Base-by-base conservation (phyloP, 495 filamentous ascomycete genomes). In the Lasiosphaeria ovina region DNA sequence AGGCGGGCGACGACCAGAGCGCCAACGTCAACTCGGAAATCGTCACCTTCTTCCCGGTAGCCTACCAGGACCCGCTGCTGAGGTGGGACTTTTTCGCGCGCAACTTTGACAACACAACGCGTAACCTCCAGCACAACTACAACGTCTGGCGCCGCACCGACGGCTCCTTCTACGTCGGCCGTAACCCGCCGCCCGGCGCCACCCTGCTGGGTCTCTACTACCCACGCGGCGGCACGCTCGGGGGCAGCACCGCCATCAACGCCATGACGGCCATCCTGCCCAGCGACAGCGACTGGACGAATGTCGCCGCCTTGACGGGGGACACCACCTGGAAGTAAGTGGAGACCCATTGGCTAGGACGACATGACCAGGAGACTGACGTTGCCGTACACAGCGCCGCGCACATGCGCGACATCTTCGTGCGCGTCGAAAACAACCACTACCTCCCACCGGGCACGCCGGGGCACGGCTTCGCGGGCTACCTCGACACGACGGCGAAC, bases 1-100 rank as follows among this genome's bases (percentile, higher is more conserved):
- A 89, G 65, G 83, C 86, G 0, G 86, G 86, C n/a, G 77, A 81
- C 60, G 84, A 89, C 64, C 76, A 84, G 51, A 81, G 79, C 31
- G 64, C 74, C 55, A 74, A 77, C 49, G 69, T 69, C 51, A 71
- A 72, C 45, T 69, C 69, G 42, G 65, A 65, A 12, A 67, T 73
- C 54, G 67, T 70, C 55, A 47, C 31, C 35, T 72, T 73, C 53
- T 78, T 75, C 56, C 67, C 67, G 55, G 62, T 66, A 9, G 74
- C 70, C 10, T 69, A 63, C 42, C 67, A 72, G 49, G 75, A 79
- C 47, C 67, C 73, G 36, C 68, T 70, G 53, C 68, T 76, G 9
- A 62, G 73, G 32, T 81, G 77, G 79, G 75, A 76, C 49, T 76
- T 78, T 58, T 81, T 69, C 50, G 74, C 76, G 3, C 72, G 72